These are phyloP conservation scores for Arxiozyma telluris DNA, from an alignment of 1,139 yeast genomes.

Conservation along the genomic window DNA sequence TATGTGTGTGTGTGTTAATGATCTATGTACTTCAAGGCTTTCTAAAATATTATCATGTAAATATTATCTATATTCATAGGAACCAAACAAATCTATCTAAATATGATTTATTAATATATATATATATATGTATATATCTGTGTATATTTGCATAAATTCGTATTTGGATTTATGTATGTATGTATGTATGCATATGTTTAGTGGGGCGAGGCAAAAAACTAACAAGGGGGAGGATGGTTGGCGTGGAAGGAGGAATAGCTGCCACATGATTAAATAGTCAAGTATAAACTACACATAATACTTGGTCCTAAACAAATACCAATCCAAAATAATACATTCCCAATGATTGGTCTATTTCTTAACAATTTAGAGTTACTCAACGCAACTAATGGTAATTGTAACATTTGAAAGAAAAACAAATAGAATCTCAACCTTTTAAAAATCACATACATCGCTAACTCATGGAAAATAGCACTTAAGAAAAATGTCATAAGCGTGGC, in stretches of 20 bases:
- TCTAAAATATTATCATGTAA: background rate
- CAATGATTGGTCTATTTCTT: constrained; percentile 50
- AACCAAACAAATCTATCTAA: background rate
- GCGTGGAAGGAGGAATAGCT: too few relatives aligned
- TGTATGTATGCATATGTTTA: too few relatives aligned
- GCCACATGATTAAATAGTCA: constrained; percentile 45
- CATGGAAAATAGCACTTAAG: constrained; percentile 77
- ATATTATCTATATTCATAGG: too few relatives aligned
- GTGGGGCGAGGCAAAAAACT: too few relatives aligned
- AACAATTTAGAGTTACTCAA: constrained; percentile 44
- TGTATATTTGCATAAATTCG: too few relatives aligned
- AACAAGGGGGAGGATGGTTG: too few relatives aligned
- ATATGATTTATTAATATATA: background rate
- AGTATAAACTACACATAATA: constrained; percentile 72
- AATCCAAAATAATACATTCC: constrained; percentile 82
- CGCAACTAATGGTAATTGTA: constrained; percentile 52
- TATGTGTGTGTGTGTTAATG: background rate
- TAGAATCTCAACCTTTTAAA: constrained; percentile 77
- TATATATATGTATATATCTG: background rate
- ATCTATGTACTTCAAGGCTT: background rate
- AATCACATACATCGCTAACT: constrained; percentile 82
- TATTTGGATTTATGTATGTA: too few relatives aligned
- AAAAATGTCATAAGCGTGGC: constrained; percentile 80
- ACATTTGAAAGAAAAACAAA: constrained; percentile 72
- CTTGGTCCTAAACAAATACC: constrained; percentile 91